These are phyloP conservation scores for Biscogniauxia sp. DNA, from an alignment of 2,329 filamentous ascomycete species.

Conservation along the genomic window DNA sequence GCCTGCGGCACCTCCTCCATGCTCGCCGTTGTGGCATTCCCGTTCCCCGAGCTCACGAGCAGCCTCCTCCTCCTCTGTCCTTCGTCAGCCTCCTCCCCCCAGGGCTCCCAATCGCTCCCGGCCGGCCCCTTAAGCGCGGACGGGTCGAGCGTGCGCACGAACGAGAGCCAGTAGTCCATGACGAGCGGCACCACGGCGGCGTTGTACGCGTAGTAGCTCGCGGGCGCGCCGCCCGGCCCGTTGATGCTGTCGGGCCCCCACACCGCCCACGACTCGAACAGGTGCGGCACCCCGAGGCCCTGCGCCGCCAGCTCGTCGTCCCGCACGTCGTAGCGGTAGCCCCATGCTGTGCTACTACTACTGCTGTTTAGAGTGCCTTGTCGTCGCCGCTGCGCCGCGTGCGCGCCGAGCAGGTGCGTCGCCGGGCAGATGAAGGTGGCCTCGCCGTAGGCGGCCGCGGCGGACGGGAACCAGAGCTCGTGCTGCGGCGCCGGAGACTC, in stretches of 20 bases:
- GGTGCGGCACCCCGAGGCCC: slow-evolving; percentile 48
- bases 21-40: slow-evolving; percentile 30
- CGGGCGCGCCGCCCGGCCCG: slow-evolving; percentile 23
- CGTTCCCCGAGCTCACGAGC: slow-evolving; percentile 36
- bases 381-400: slow-evolving; percentile 14
- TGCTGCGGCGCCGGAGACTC: slow-evolving; percentile 36
- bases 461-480: slow-evolving; percentile 39
- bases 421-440: slow-evolving; percentile 38
- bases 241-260: slow-evolving; percentile 43
- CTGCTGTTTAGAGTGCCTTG: too few relatives aligned
- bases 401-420: slow-evolving; percentile 35
- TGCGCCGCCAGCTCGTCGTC: slow-evolving; percentile 35
- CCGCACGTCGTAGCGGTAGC: slow-evolving; percentile 49
- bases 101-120: slow-evolving; percentile 42
- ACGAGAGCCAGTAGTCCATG: slow-evolving; percentile 51
- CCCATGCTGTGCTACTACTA: slow-evolving; percentile 34
- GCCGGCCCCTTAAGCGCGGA: slow-evolving; percentile 34
- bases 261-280: slow-evolving; percentile 46
- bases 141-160: slow-evolving; percentile 45
- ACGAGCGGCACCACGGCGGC: slow-evolving; percentile 43
- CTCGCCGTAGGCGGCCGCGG: slow-evolving; percentile 39
- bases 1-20: slow-evolving; percentile 39
- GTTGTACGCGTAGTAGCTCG: slow-evolving; percentile 45
- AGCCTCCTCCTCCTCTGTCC: slow-evolving; percentile 28
- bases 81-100: slow-evolving; percentile 22